These are phyloP conservation scores for Trametes elegans DNA, from an alignment of 768 basidiomycete genomes.

Conservation along the genomic window DNA sequence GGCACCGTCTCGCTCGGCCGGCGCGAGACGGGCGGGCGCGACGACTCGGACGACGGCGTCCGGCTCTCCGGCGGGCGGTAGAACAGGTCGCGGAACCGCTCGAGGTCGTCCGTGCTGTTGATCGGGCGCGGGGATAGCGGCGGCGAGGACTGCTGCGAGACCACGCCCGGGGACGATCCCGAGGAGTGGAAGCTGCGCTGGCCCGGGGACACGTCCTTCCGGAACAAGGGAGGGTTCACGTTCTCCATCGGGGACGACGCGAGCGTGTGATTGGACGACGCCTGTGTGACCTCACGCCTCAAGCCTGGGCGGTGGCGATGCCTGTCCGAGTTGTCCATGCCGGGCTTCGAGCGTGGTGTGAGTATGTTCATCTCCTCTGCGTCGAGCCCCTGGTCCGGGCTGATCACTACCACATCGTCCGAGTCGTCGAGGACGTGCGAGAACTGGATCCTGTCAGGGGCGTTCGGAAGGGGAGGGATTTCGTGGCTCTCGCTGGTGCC, in stretches of 20 bases:
- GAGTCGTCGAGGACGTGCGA: constrained; percentile 4
- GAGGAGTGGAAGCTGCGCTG: constrained; percentile 21
- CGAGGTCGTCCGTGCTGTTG: constrained; percentile 62
- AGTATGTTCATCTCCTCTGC: constrained; percentile 4
- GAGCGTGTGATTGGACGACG: constrained; percentile 25
- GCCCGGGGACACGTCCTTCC: constrained; percentile 9
- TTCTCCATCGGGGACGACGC: constrained; percentile 29
- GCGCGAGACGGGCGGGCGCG: constrained; percentile 22
- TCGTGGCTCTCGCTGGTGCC: constrained; percentile 41
- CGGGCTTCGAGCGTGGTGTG: neutral
- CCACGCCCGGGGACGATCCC: constrained; percentile 27
- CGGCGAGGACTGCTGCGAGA: constrained; percentile 36
- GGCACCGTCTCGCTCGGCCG: constrained; percentile 28
- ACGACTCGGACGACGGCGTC: constrained; percentile 5
- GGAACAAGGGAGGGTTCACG: constrained; percentile 28
- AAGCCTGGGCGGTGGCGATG: constrained; percentile 13
- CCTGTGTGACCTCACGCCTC: constrained; percentile 8
- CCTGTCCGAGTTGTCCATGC: neutral
- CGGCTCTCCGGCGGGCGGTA: constrained; percentile 45
- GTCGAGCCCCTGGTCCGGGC: neutral
- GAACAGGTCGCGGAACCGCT: constrained; percentile 74
- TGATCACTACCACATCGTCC: constrained; percentile 8
- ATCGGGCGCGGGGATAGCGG: constrained; percentile 50
- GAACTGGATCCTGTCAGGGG: neutral
- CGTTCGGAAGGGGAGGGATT: too few relatives aligned